These are phyloP conservation scores for Alternaria gaisen DNA, from an alignment of 2,329 filamentous ascomycete species.

Conservation along the genomic window DNA sequence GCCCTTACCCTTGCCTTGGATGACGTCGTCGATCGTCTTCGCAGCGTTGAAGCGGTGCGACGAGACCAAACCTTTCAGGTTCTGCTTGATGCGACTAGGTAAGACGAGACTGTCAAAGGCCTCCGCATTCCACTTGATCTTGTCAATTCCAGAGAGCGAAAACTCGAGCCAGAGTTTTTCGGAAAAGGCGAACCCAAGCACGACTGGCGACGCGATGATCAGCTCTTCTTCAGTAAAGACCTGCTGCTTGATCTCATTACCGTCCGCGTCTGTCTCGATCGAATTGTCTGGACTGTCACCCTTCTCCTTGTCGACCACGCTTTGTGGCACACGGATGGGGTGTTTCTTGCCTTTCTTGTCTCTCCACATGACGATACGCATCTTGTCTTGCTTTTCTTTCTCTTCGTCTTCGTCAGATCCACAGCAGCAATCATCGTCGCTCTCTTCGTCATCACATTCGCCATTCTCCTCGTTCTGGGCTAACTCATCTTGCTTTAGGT, in stretches of 20 bases:
- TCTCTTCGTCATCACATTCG: constrained; percentile 47
- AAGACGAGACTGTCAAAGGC: constrained; percentile 86
- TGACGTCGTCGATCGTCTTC: constrained; percentile 79
- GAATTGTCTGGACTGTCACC: constrained; percentile 57
- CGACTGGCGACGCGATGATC: constrained; percentile 81
- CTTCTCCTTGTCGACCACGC: constrained; percentile 42
- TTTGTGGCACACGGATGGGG: constrained; percentile 62
- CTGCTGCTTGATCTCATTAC: constrained; percentile 44
- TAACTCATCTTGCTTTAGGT: constrained; percentile 75
- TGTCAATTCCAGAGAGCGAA: constrained; percentile 77
- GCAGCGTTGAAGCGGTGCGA: constrained; percentile 84
- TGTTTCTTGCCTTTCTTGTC: constrained; percentile 60
- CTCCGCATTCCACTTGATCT: constrained; percentile 84
- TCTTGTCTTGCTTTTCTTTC: constrained; percentile 47
- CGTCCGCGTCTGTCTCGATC: constrained; percentile 56
- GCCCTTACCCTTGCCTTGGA: constrained; percentile 81
- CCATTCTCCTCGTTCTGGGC: constrained; percentile 64
- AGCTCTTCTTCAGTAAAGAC: constrained; percentile 84
- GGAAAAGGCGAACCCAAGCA: constrained; percentile 85
- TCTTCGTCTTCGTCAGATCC: constrained; percentile 30
- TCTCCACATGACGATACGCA: constrained; percentile 54
- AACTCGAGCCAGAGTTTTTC: constrained; percentile 94
- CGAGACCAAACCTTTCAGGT: constrained; percentile 81
- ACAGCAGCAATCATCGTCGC: constrained; percentile 54
- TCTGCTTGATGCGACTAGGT: constrained; percentile 66